Evolutionary conservation across 108 stramenopile genomes (phyloP), one percentile per base, ranked within the genome.

Genomic region (Aurantiochytrium sp.): DNA sequence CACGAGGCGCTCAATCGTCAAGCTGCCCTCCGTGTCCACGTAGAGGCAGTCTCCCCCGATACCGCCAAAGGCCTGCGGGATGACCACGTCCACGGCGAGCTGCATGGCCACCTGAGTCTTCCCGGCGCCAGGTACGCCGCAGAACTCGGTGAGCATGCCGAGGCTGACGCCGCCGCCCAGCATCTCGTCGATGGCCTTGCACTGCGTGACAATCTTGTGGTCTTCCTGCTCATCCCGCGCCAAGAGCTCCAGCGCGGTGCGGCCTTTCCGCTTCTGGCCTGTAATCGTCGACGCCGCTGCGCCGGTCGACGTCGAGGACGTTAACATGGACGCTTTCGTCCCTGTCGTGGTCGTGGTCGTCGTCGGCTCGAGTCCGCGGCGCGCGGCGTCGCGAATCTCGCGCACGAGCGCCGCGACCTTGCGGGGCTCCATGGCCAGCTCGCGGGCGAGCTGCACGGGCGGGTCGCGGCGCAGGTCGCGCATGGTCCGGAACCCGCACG

Each of bases 31-130:
- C 6, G 96, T 92, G 91, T 98, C 98, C 37, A 98, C 92, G 86
- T 95, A 96, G 3, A 96, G 69, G 21, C 95, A 90, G 54, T 94
- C 91, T 4, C 97, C 97, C 34, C 90, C 94, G 4, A 96, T 95
- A 24, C 98, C 98, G 6, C 97, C 96, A 73, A 96, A 94, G 37
- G 85, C 65, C 27, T 52, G 86, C 12, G 97, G 96, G 5, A 99
- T 92, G 54, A 93, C 90, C 0, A 95, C 91, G 91, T 96, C 92
- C 31, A 97, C 96, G 54, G 95, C 94, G 86, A 99, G 89, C 88
- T 99, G 98, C 93, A 96, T 96, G 53, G 93, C 95, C 53, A 97
- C 73, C 91, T 99, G 97, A 30, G 97, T 99, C 90, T 99, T 99
- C 8, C 98, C 98, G 32, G 91, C 89, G 12, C 97, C 97, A 0